Evolutionary conservation across 2,329 filamentous ascomycete genomes (phyloP).

Genomic region (Dryadomyces sulphureus): DNA sequence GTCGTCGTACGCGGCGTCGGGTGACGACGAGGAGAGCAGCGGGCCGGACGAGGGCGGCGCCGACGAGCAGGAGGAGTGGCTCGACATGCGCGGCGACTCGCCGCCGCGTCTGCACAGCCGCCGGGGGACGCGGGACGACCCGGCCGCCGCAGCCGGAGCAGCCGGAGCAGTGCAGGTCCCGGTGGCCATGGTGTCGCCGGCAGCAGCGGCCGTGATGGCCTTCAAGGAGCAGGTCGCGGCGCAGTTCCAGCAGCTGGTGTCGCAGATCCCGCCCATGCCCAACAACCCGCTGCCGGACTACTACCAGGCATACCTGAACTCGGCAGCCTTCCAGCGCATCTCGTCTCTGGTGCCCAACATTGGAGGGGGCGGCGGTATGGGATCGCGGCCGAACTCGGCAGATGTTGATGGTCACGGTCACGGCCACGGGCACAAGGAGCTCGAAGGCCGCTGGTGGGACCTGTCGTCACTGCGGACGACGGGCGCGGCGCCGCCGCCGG

Average conservation of each 20-base stretch:
- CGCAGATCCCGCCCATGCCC: slow-evolving; percentile 29
- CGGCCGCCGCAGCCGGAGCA: background rate
- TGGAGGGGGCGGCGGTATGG: slow-evolving; percentile 20
- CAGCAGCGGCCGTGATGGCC: slow-evolving; percentile 49
- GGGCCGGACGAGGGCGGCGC: slow-evolving; percentile 23
- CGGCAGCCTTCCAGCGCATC: slow-evolving; percentile 52
- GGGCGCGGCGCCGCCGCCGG: slow-evolving; percentile 44
- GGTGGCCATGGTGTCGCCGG: slow-evolving; percentile 34
- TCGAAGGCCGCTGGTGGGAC: slow-evolving; percentile 51
- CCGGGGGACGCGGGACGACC: slow-evolving; percentile 8
- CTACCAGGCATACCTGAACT: slow-evolving; percentile 53
- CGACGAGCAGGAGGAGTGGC: slow-evolving; percentile 19
- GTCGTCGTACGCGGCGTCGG: slow-evolving; percentile 8
- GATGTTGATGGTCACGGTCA: slow-evolving; percentile 25
- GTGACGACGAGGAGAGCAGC: slow-evolving; percentile 5
- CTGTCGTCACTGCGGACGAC: slow-evolving; percentile 33
- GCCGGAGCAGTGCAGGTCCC: slow-evolving; percentile 16
- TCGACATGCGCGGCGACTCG: slow-evolving; percentile 19
- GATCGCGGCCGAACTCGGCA: slow-evolving; percentile 35
- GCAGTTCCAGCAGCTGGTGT: slow-evolving; percentile 61
- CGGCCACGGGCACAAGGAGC: slow-evolving; percentile 26
- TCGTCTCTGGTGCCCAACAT: slow-evolving; percentile 59
- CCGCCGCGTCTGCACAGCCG: slow-evolving; percentile 7
- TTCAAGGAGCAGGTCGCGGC: slow-evolving; percentile 60
- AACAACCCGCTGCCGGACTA: slow-evolving; percentile 36